Conservation (phyloP, 805 yeast genomes). For the Blastobotrys terrestris region DNA sequence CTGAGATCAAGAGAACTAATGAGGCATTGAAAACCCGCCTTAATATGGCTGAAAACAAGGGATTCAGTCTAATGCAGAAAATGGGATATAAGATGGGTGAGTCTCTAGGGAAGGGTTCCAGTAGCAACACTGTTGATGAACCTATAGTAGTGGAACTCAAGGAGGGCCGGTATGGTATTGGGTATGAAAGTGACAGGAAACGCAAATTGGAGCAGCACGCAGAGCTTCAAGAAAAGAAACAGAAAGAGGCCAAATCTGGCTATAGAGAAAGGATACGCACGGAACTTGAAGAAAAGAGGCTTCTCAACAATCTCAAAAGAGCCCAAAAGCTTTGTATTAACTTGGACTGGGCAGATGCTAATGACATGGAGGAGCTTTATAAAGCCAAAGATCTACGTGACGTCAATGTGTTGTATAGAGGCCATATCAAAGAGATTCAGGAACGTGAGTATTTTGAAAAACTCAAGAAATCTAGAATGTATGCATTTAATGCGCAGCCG, state of each 20-base stretch:
- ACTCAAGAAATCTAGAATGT: slow-evolving; percentile 1
- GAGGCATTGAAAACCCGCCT: neutral
- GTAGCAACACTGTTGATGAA: slow-evolving; percentile 3
- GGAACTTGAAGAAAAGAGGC: neutral
- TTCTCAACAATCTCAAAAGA: neutral
- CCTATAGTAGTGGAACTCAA: slow-evolving; percentile 6
- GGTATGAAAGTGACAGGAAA: slow-evolving; percentile 10
- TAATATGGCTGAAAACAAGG: slow-evolving; percentile 8
- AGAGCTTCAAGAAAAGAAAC: slow-evolving; percentile 5
- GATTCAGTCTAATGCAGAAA: slow-evolving; percentile 45
- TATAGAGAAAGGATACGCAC: slow-evolving; percentile 4
- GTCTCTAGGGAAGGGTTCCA: slow-evolving; percentile 34
- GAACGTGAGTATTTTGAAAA: slow-evolving; percentile 1
- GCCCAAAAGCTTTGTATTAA: slow-evolving; percentile 10
- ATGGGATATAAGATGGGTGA: slow-evolving; percentile 54
- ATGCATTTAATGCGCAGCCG: too few relatives aligned
- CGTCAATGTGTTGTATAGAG: slow-evolving; percentile 11
- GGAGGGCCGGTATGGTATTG: slow-evolving; percentile 14
- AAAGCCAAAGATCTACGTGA: slow-evolving; percentile 18
- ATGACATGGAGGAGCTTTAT: slow-evolving; percentile 5
- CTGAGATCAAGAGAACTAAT: neutral
- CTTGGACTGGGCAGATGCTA: slow-evolving; percentile 6
- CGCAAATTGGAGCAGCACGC: slow-evolving; percentile 9
- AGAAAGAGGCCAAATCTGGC: slow-evolving; percentile 6
- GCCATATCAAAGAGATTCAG: slow-evolving; percentile 6